A percentile compares a stretch with the other conserved stretches of the same genome.
Conservation (phyloP, 2,329 filamentous ascomycete genomes). For the Fusarium sp. region DNA sequence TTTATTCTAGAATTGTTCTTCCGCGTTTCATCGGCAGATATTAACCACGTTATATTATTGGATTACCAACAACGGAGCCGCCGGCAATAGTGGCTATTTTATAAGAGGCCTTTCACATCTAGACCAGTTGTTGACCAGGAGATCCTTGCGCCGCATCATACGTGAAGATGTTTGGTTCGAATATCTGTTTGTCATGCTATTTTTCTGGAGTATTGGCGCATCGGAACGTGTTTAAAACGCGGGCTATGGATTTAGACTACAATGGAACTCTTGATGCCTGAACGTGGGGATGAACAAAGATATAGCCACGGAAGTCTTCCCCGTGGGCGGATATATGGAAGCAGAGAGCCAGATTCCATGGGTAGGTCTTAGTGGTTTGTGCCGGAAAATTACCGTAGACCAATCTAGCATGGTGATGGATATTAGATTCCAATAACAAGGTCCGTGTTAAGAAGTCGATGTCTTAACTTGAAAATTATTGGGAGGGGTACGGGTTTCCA, state of each 20-base stretch:
- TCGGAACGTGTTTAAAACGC: neutral
- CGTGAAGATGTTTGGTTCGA: neutral
- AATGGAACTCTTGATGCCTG: neutral
- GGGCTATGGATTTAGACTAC: neutral
- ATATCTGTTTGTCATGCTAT: neutral
- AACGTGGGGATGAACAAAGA: neutral
- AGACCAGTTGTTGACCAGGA: neutral
- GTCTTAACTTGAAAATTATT: too few relatives aligned
- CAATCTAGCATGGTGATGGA: too few relatives aligned
- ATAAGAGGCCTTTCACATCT: neutral
- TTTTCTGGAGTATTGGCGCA: neutral
- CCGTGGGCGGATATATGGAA: neutral
- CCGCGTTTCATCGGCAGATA: neutral
- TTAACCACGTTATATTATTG: neutral
- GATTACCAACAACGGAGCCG: neutral
- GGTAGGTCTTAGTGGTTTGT: neutral
- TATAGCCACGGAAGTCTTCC: neutral
- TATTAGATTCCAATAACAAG: too few relatives aligned
- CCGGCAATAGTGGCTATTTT: neutral
- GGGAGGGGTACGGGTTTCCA: too few relatives aligned
- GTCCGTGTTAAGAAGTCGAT: too few relatives aligned
- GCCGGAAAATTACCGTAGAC: neutral
- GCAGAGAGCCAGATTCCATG: too few relatives aligned
- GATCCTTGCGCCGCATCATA: neutral
- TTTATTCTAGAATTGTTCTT: constrained; percentile 37